phyloP scores from a whole-genome alignment of 2,329 filamentous ascomycete genomes.

The Trichoderma sp. region DNA sequence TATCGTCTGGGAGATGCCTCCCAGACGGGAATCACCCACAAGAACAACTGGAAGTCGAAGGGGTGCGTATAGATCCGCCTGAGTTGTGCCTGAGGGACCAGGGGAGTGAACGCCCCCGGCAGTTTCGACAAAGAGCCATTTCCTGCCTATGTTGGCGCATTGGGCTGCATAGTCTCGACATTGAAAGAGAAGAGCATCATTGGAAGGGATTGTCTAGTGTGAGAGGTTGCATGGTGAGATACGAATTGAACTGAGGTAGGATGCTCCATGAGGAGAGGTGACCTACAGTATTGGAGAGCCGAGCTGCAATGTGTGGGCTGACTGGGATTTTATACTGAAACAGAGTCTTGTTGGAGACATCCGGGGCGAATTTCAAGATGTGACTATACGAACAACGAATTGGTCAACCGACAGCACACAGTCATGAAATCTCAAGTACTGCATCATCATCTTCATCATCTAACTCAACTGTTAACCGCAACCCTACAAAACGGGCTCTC shows the following conservation, averaged over 20 bases:
- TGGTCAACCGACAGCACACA: background rate
- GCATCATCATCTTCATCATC: background rate
- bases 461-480: background rate
- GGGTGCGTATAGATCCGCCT: slow-evolving; percentile 74
- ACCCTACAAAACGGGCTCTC: background rate
- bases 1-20: slow-evolving; percentile 77
- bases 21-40: slow-evolving; percentile 70
- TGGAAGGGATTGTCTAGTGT: slow-evolving; percentile 47
- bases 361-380: slow-evolving; percentile 55
- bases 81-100: slow-evolving; percentile 68
- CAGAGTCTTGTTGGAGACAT: slow-evolving; percentile 52
- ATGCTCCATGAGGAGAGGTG: background rate
- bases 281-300: slow-evolving; percentile 41
- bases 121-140: slow-evolving; percentile 73
- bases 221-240: background rate
- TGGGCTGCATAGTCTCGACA: slow-evolving; percentile 38
- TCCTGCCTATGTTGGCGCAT: slow-evolving; percentile 42
- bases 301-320: slow-evolving; percentile 74
- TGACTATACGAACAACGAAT: slow-evolving; percentile 47
- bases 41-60: slow-evolving; percentile 71
- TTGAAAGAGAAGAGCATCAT: slow-evolving; percentile 47
- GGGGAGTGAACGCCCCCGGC: slow-evolving; percentile 81
- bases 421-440: background rate
- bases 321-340: slow-evolving; percentile 71
- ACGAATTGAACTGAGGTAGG: background rate